Evolutionary conservation across 2,329 filamentous ascomycete species (phyloP).

Genomic region (Exophiala oligosperma): DNA sequence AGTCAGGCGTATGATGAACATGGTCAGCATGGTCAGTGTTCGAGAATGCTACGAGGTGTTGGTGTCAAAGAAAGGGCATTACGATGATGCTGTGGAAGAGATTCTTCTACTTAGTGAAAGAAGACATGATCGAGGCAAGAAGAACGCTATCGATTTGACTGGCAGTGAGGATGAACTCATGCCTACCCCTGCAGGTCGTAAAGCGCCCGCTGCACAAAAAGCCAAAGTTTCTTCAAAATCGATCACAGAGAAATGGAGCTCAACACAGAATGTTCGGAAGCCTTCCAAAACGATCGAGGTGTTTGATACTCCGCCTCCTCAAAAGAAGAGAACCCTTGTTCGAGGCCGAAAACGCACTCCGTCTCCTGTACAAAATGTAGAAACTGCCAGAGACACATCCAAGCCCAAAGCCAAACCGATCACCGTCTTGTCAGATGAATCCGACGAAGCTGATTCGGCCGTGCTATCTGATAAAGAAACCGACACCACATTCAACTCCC

Average conservation of each 20-base stretch:
- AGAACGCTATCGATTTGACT: slow-evolving; percentile 31
- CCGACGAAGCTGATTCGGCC: slow-evolving; percentile 42
- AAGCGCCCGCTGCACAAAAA: slow-evolving; percentile 41
- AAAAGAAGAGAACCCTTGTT: slow-evolving; percentile 45
- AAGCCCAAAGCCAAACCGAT: slow-evolving; percentile 7
- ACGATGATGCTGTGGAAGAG: slow-evolving; percentile 54
- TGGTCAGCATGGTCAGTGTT: slow-evolving; percentile 51
- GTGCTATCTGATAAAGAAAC: slow-evolving; percentile 42
- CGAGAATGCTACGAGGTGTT: slow-evolving; percentile 53
- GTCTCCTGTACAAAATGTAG: slow-evolving; percentile 31
- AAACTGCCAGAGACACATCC: slow-evolving; percentile 18
- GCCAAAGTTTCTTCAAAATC: slow-evolving; percentile 55
- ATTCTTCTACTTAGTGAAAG: slow-evolving; percentile 44
- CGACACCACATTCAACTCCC: slow-evolving; percentile 43
- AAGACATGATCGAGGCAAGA: slow-evolving; percentile 20
- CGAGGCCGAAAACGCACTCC: slow-evolving; percentile 47
- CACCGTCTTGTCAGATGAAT: slow-evolving; percentile 39
- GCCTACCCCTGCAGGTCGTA: slow-evolving; percentile 33
- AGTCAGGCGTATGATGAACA: slow-evolving; percentile 51
- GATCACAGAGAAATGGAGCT: slow-evolving; percentile 61
- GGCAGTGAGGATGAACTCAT: slow-evolving; percentile 45
- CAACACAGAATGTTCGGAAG: slow-evolving; percentile 42
- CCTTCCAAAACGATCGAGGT: slow-evolving; percentile 23
- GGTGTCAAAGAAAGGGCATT: slow-evolving; percentile 50
- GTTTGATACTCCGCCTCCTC: slow-evolving; percentile 28